phyloP scores from a whole-genome alignment of 176 grass and related monocot species.

The Canna indica region DNA sequence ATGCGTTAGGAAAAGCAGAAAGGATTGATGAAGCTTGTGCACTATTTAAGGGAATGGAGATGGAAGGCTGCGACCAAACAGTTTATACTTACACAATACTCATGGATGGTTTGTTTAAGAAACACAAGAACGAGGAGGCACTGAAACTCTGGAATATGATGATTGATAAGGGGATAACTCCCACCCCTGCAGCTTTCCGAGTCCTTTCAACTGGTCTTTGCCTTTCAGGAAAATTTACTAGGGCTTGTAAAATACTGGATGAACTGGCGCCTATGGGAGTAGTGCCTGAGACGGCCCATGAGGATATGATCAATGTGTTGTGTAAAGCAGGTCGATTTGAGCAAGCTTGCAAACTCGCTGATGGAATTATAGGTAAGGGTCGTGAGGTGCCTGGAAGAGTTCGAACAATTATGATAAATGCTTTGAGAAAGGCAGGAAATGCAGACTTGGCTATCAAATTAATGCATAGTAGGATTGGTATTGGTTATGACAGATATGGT shows the following conservation, averaged over 20 bases:
- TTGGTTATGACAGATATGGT: constrained; percentile 88
- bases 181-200: constrained; percentile 62
- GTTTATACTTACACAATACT: constrained; percentile 78
- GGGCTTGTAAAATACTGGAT: constrained; percentile 78
- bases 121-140: constrained; percentile 80
- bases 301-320: constrained; percentile 85
- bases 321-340: constrained; percentile 74
- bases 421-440: constrained; percentile 83
- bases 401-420: constrained; percentile 83
- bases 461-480: constrained; percentile 81
- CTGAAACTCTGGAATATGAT: constrained; percentile 68
- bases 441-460: constrained; percentile 71
- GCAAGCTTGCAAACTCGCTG: constrained; percentile 84
- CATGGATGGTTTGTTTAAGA: constrained; percentile 76
- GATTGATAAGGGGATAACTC: constrained; percentile 82
- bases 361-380: constrained; percentile 73
- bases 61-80: constrained; percentile 63
- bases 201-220: constrained; percentile 63
- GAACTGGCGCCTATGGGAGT: constrained; percentile 78
- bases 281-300: constrained; percentile 67
- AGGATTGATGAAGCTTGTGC: constrained; percentile 52
- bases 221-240: constrained; percentile 80
- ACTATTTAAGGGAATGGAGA: constrained; percentile 73
- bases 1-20: constrained; percentile 59
- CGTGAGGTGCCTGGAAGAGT: constrained; percentile 76